Evolutionary conservation across 495 filamentous ascomycete species (phyloP).

Genomic region (Hypoxylon rickii): DNA sequence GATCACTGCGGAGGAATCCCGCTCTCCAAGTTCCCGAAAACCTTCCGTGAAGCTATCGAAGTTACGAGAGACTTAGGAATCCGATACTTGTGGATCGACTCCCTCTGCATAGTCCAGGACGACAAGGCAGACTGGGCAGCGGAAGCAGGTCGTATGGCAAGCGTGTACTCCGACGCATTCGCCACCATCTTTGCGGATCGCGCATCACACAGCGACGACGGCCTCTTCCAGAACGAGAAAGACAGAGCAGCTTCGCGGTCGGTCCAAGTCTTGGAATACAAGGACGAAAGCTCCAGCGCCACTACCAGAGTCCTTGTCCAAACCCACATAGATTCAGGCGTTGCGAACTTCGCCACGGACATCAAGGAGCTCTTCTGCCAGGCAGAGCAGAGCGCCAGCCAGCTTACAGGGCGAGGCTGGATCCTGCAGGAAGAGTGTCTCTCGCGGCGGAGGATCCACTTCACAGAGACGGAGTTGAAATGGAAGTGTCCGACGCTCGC

Average conservation of each 20-base stretch:
- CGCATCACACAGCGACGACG: constrained; percentile 13
- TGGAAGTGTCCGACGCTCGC: constrained; percentile 7
- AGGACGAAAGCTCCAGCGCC: not conserved
- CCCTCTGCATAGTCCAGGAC: constrained; percentile 14
- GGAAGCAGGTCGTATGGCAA: constrained; percentile 22
- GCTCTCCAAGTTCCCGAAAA: not conserved
- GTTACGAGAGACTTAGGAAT: not conserved
- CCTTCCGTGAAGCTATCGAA: constrained; percentile 7
- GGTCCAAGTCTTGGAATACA: not conserved
- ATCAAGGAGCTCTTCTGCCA: constrained; percentile 5
- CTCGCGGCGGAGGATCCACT: constrained; percentile 7
- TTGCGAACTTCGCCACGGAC: not conserved
- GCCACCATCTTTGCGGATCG: constrained; percentile 26
- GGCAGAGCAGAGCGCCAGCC: not conserved
- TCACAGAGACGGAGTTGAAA: constrained; percentile 9
- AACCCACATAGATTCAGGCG: constrained; percentile 1
- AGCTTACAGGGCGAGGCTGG: constrained; percentile 5
- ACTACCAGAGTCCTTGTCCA: constrained; percentile 1
- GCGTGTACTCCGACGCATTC: constrained; percentile 28
- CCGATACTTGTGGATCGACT: constrained; percentile 12
- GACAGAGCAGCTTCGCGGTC: not conserved
- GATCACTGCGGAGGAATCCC: not conserved
- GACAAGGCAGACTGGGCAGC: constrained; percentile 23
- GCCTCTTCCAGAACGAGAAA: constrained; percentile 5
- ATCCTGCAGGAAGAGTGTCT: constrained; percentile 25